A percentile compares a stretch with the other conserved stretches of the same genome.
Conservation (phyloP, 192 early-diverging fungal genomes). For the Umbelopsis sp. region DNA sequence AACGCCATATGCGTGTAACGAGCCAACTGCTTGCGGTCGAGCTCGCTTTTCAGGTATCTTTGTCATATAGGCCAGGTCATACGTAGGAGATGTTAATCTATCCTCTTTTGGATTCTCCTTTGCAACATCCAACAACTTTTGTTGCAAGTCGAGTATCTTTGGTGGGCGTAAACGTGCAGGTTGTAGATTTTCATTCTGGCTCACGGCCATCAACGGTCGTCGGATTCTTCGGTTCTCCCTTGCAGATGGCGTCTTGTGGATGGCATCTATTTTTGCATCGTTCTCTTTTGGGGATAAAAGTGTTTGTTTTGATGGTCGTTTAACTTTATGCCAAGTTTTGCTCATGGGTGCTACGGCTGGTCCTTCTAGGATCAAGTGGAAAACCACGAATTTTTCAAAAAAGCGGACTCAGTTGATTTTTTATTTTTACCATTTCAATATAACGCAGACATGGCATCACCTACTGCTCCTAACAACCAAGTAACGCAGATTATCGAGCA, state of each 20-base stretch:
- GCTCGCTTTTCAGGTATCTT: background rate
- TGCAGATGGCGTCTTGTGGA: background rate
- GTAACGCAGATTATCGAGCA: background rate
- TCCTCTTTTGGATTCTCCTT: background rate
- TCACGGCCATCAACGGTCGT: background rate
- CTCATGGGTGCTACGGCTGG: background rate
- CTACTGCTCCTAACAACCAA: background rate
- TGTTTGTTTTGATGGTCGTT: background rate
- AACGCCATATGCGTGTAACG: too few relatives aligned
- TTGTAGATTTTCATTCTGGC: background rate
- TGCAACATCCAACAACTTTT: background rate
- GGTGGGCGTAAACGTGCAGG: background rate
- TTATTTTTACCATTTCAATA: background rate
- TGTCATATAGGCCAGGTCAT: background rate
- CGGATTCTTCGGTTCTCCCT: background rate
- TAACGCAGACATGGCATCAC: background rate
- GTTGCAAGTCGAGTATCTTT: background rate
- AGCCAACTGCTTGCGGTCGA: too few relatives aligned
- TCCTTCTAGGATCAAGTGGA: background rate
- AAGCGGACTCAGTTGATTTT: too few relatives aligned
- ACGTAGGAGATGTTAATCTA: background rate
- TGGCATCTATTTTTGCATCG: background rate
- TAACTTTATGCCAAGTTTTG: background rate
- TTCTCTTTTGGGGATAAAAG: background rate
- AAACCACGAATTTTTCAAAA: background rate